Percentiles rank a stretch among this genome's conserved stretches.
Conservation (phyloP, 345 rosid genomes). For the Sisymbrium altissimum region DNA sequence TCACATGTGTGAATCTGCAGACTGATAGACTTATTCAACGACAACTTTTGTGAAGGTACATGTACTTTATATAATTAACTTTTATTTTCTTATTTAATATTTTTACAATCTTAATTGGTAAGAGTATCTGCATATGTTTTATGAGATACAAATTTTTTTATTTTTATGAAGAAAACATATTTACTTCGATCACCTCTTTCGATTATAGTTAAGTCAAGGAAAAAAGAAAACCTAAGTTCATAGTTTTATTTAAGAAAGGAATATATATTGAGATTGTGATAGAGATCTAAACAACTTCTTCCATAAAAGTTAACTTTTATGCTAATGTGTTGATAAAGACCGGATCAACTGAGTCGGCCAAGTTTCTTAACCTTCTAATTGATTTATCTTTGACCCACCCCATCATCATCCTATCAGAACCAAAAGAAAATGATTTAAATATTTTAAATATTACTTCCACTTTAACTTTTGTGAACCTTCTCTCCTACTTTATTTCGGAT, state of each 20-base stretch:
- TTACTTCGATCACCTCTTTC: not conserved
- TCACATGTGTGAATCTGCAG: not conserved
- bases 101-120: not conserved
- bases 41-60: conserved; percentile 9
- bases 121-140: not conserved
- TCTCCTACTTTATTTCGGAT: not conserved
- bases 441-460: no score
- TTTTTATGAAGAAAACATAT: not conserved
- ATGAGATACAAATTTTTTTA: not conserved
- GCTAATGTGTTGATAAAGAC: no score
- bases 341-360: no score
- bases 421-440: no score
- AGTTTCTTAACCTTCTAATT: no score
- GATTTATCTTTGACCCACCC: no score
- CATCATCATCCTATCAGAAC: no score
- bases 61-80: no score
- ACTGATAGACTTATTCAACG: not conserved
- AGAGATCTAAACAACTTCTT: no score
- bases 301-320: no score
- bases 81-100: no score
- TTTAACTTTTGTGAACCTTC: not conserved
- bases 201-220: no score
- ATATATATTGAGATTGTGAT: not conserved
- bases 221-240: not conserved
- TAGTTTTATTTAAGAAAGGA: not conserved